A percentile compares a stretch with the other conserved stretches of the same genome.
Conservation (phyloP, 2,329 filamentous ascomycete species). For the Exophiala sideris region DNA sequence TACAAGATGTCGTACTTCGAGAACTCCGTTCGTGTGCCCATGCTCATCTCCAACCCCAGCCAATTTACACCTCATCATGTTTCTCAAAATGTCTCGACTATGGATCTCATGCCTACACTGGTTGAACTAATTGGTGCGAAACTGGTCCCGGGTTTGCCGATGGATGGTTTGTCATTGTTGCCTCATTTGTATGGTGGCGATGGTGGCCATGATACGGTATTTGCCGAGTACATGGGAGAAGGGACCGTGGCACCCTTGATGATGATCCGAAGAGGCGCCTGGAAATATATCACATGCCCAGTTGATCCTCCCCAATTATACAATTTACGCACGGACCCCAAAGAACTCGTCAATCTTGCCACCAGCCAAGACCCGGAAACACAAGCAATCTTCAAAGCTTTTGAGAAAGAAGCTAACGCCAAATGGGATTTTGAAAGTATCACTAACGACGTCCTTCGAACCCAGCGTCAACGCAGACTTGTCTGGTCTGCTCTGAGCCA, state of each 20-base stretch:
- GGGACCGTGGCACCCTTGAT: conserved; percentile 84
- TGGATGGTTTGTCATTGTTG: conserved; percentile 78
- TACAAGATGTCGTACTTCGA: conserved; percentile 98
- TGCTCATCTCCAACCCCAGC: conserved; percentile 77
- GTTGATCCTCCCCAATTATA: conserved; percentile 81
- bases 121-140: conserved; percentile 75
- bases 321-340: conserved; percentile 71
- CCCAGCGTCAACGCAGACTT: conserved; percentile 73
- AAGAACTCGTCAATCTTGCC: conserved; percentile 71
- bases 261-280: conserved; percentile 86
- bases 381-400: conserved; percentile 48
- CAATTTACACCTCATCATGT: conserved; percentile 73
- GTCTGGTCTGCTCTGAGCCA: conserved; percentile 76
- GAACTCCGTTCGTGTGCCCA: conserved; percentile 81
- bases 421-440: conserved; percentile 82
- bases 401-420: conserved; percentile 67
- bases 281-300: conserved; percentile 88
- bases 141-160: conserved; percentile 67
- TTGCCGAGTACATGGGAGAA: conserved; percentile 92
- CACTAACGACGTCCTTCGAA: conserved; percentile 68
- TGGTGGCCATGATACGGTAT: conserved; percentile 70
- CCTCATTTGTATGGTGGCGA: conserved; percentile 67
- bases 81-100: conserved; percentile 79
- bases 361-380: conserved; percentile 41
- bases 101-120: conserved; percentile 86